Conservation (phyloP, 2,329 filamentous ascomycete species). For the Fusarium avenaceum region DNA sequence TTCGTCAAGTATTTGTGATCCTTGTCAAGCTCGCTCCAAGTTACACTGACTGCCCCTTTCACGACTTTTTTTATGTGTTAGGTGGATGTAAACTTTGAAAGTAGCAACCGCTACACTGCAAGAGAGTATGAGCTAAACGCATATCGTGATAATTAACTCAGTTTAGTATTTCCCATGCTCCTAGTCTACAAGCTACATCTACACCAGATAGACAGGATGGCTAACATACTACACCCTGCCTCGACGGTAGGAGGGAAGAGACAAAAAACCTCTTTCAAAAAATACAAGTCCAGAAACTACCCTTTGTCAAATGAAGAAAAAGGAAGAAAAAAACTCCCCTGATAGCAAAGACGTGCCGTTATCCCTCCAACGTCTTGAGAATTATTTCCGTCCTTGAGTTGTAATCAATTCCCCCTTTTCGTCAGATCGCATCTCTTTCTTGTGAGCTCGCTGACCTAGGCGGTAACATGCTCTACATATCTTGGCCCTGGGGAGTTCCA, state of each 20-base stretch:
- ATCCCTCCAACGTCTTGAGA: slow-evolving; percentile 47
- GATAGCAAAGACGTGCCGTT: slow-evolving; percentile 45
- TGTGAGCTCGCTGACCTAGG: neutral
- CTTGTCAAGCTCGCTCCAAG: too few species aligned
- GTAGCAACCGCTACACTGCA: neutral
- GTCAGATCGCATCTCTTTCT: neutral
- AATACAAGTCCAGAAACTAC: slow-evolving; percentile 25
- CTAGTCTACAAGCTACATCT: slow-evolving; percentile 25
- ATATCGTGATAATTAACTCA: slow-evolving; percentile 12
- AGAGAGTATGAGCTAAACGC: neutral
- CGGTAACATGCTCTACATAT: slow-evolving; percentile 49
- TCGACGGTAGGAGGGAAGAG: slow-evolving; percentile 18
- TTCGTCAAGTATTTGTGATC: neutral
- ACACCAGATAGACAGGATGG: slow-evolving; percentile 4
- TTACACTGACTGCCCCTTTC: neutral
- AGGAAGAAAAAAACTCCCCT: slow-evolving; percentile 23
- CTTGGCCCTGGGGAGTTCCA: slow-evolving; percentile 54
- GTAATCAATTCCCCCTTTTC: slow-evolving; percentile 16
- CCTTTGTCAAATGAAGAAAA: slow-evolving; percentile 15
- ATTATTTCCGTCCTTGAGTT: slow-evolving; percentile 19
- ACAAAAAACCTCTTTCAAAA: slow-evolving; percentile 34
- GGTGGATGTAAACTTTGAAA: neutral
- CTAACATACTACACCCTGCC: slow-evolving; percentile 13
- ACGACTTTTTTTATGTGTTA: neutral
- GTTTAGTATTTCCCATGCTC: slow-evolving; percentile 12